Evolutionary conservation across 1,284 basidiomycete species (phyloP).

Genomic region (Pascua sp.): DNA sequence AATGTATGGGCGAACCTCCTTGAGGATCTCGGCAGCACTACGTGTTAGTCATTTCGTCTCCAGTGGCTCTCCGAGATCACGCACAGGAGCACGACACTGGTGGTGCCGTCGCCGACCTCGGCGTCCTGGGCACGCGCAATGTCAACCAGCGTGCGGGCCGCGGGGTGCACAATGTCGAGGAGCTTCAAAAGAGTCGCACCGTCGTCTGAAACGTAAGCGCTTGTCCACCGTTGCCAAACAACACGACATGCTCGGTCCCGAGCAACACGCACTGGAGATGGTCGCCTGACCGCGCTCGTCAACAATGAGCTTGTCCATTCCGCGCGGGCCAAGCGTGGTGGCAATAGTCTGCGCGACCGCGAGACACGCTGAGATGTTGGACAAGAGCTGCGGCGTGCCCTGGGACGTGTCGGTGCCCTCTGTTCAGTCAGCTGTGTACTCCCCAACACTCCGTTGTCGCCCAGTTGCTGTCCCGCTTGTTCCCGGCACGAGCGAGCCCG

Average conservation of each 20-base stretch:
- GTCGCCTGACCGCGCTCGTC: conserved; percentile 89
- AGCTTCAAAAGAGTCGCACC: conserved; percentile 96
- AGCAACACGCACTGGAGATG: conserved; percentile 65
- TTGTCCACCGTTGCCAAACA: too few species aligned
- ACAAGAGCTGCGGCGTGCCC: conserved; percentile 87
- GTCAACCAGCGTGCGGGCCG: conserved; percentile 92
- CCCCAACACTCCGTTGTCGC: too few species aligned
- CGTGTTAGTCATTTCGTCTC: neutral
- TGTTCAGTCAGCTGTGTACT: conserved; percentile 18
- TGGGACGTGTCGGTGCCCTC: conserved; percentile 97
- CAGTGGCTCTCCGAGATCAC: conserved; percentile 5
- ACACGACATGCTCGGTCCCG: too few species aligned
- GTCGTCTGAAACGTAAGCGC: conserved; percentile 59
- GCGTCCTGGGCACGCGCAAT: conserved; percentile 98
- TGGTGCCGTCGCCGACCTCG: conserved; percentile 97
- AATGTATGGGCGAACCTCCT: conserved; percentile 85
- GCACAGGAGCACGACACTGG: conserved; percentile 80
- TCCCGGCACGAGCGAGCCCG: too few species aligned
- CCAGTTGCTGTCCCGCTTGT: too few species aligned
- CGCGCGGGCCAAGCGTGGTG: conserved; percentile 93
- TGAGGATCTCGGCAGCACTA: conserved; percentile 83
- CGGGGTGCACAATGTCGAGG: conserved; percentile 95
- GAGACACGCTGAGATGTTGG: conserved; percentile 93
- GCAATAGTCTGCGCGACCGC: conserved; percentile 85
- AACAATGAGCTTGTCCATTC: conserved; percentile 96